Percentiles rank a stretch among this genome's conserved stretches.
Conservation (phyloP, 1,139 yeast species). For the Candida sp. region DNA sequence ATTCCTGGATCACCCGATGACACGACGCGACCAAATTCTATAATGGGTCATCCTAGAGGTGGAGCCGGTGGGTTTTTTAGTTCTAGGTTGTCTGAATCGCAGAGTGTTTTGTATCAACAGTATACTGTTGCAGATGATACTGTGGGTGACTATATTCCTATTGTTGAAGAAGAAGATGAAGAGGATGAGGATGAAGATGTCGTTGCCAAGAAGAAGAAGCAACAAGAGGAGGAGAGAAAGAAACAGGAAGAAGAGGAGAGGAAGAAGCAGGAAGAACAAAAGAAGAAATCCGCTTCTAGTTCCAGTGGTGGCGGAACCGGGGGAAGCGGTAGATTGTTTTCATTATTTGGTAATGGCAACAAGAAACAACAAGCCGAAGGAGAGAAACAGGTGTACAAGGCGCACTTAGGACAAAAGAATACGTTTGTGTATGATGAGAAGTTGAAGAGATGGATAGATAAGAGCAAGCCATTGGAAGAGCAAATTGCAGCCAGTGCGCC, state of each 20-base stretch:
- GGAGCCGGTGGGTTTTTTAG: conserved; percentile 23
- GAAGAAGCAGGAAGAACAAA: conserved; percentile 17
- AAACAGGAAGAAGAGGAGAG: conserved; percentile 29
- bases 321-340: conserved; percentile 1
- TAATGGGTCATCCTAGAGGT: conserved; percentile 33
- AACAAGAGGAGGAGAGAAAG: conserved; percentile 47
- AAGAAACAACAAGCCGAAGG: conserved; percentile 4
- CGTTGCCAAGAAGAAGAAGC: conserved; percentile 2
- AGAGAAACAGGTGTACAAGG: conserved; percentile 27
- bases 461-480: conserved; percentile 71
- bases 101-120: conserved; percentile 50
- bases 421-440: conserved; percentile 83
- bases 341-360: conserved; percentile 2
- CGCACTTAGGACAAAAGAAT: conserved; percentile 85
- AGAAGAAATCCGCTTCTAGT: conserved; percentile 8
- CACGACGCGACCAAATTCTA: conserved; percentile 52
- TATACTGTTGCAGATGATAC: conserved; percentile 54
- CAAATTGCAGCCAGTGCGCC: conserved; percentile 63
- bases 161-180: conserved; percentile 51
- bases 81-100: conserved; percentile 49
- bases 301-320: background rate
- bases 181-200: conserved; percentile 39
- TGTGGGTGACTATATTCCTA: conserved; percentile 47
- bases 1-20: conserved; percentile 53
- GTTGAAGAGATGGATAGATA: conserved; percentile 86